These are phyloP conservation scores for Lunularia cruciata DNA, from an alignment of 225 moss, liverwort and hornwort species.

Conservation along the genomic window DNA sequence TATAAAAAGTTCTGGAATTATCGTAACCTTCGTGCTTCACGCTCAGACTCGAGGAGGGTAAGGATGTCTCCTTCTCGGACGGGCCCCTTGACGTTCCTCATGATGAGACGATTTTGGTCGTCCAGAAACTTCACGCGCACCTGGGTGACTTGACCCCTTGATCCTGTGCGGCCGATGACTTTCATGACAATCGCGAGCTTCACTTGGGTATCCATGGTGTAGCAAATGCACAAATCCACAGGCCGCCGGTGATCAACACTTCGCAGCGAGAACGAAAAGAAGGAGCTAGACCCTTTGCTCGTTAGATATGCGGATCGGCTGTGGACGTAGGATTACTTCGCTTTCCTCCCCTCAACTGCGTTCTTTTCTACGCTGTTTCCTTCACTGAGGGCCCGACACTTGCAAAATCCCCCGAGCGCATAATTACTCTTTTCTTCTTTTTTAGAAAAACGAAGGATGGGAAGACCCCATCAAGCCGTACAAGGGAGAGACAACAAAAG, in stretches of 20 bases:
- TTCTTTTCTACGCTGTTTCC: too few species aligned
- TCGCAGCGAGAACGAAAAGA: not conserved
- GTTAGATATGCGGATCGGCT: too few species aligned
- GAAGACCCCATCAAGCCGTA: too few species aligned
- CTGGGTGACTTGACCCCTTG: slow-evolving; percentile 49
- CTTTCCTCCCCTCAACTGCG: too few species aligned
- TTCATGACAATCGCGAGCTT: slow-evolving; percentile 52
- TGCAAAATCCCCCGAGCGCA: too few species aligned
- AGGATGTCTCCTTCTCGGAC: slow-evolving; percentile 50
- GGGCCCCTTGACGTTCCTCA: slow-evolving; percentile 51
- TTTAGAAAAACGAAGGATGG: too few species aligned
- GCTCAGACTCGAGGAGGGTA: slow-evolving; percentile 50
- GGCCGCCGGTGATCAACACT: not conserved
- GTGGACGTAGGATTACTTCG: too few species aligned
- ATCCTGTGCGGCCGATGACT: slow-evolving; percentile 48
- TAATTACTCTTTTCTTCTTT: too few species aligned
- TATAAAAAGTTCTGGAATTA: not conserved
- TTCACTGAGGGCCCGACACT: too few species aligned
- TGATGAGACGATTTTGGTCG: slow-evolving; percentile 51
- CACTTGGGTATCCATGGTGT: slow-evolving; percentile 37
- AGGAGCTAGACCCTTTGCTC: too few species aligned
- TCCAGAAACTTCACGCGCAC: slow-evolving; percentile 52
- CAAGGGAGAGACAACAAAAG: too few species aligned
- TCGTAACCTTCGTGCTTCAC: slow-evolving; percentile 49
- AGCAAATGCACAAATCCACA: not conserved